Percentiles rank a stretch among this genome's conserved stretches.
Conservation (phyloP, 345 rosid genomes). For the Euphorbia tirucalli region DNA sequence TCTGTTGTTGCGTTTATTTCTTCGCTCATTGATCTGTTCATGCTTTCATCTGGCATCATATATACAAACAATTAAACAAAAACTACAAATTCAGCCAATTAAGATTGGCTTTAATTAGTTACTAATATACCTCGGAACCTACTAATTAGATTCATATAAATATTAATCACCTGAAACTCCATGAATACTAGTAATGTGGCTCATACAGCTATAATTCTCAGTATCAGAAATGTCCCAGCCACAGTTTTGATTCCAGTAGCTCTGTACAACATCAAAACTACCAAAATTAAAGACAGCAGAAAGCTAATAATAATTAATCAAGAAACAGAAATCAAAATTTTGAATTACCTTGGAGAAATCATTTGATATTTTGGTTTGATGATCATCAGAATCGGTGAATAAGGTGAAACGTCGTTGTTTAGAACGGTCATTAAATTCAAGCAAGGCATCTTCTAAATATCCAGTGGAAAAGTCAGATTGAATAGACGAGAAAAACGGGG, state of each 20-base stretch:
- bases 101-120: no score
- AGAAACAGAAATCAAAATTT: background rate
- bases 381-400: constrained; percentile 23
- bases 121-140: constrained; percentile 34
- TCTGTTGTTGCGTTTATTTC: constrained; percentile 41
- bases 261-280: constrained; percentile 33
- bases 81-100: background rate
- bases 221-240: constrained; percentile 56
- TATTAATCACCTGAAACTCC: constrained; percentile 47
- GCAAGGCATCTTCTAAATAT: constrained; percentile 79
- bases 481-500: constrained; percentile 38
- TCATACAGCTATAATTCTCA: constrained; percentile 53
- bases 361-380: constrained; percentile 22
- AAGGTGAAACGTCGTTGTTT: constrained; percentile 61
- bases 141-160: no score
- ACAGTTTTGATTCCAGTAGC: constrained; percentile 43
- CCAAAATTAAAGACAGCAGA: no score
- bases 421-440: constrained; percentile 58
- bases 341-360: constrained; percentile 26
- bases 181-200: constrained; percentile 28
- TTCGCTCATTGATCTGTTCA: constrained; percentile 40
- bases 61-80: background rate
- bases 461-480: constrained; percentile 75
- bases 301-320: background rate
- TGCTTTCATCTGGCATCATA: constrained; percentile 36